phyloP scores from a whole-genome alignment of 2,329 filamentous ascomycete genomes.

The Pseudogymnoascus sp. region DNA sequence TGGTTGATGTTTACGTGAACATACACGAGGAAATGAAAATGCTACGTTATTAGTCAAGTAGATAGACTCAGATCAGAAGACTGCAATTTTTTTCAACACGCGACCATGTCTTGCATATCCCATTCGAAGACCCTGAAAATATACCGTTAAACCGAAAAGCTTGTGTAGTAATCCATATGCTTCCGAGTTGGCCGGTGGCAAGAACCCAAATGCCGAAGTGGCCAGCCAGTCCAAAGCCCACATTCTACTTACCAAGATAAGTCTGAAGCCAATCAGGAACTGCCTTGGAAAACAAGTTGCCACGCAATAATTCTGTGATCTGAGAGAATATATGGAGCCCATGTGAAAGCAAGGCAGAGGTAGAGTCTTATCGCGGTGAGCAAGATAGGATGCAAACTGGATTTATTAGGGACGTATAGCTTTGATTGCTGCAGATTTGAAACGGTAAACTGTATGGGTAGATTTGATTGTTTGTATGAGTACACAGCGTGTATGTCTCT shows the following conservation, averaged over 20 bases:
- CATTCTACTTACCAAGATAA: not conserved
- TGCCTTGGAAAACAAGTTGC: not conserved
- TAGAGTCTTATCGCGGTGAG: slow-evolving; percentile 3
- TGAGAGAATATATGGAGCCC: not conserved
- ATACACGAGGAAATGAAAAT: slow-evolving; percentile 3
- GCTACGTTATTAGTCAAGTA: slow-evolving; percentile 4
- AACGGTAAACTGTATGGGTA: not conserved
- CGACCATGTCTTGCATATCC: slow-evolving; percentile 3
- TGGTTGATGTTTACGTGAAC: not conserved
- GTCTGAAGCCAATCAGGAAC: not conserved
- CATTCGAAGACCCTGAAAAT: not conserved
- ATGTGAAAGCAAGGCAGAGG: not conserved
- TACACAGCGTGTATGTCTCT: not conserved
- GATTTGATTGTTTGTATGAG: not conserved
- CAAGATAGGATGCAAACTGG: not conserved
- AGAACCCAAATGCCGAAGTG: not conserved
- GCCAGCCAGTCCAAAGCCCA: not conserved
- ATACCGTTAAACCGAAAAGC: not conserved
- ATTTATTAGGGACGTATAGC: not conserved
- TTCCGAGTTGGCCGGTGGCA: not conserved
- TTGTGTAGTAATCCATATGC: not conserved
- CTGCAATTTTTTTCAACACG: not conserved
- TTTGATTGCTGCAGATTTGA: not conserved
- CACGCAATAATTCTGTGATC: not conserved
- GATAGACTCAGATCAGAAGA: slow-evolving; percentile 3